Conservation (phyloP, 352 stramenopile species). For the Halophytophthora polymorphica region DNA sequence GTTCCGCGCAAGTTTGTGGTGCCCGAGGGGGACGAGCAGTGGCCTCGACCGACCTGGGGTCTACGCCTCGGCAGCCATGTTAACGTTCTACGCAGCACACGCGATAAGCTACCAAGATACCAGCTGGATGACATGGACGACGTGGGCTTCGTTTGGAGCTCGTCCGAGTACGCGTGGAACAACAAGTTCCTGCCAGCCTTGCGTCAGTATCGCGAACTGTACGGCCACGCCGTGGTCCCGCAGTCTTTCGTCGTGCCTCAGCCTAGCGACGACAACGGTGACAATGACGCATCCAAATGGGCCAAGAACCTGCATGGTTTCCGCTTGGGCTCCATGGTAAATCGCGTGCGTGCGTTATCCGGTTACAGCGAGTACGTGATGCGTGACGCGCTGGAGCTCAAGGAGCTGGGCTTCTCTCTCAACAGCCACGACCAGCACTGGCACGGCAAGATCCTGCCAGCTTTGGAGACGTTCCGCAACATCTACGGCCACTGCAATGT, state of each 20-base stretch:
- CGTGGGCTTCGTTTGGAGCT: conserved; percentile 42
- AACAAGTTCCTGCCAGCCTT: conserved; percentile 37
- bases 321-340: conserved; percentile 42
- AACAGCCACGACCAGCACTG: conserved; percentile 46
- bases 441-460: conserved; percentile 45
- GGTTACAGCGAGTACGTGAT: conserved; percentile 30
- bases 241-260: conserved; percentile 36
- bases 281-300: conserved; percentile 17
- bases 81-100: conserved; percentile 27
- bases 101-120: conserved; percentile 16
- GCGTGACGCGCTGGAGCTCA: conserved; percentile 29
- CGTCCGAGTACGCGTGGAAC: conserved; percentile 33
- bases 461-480: conserved; percentile 36
- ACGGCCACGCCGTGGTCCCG: conserved; percentile 38
- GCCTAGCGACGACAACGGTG: conserved; percentile 1
- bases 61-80: conserved; percentile 37
- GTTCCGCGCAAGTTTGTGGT: conserved; percentile 40
- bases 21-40: conserved; percentile 19
- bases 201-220: conserved; percentile 27
- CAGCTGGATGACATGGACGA: conserved; percentile 32
- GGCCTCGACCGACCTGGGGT: conserved; percentile 34
- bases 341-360: conserved; percentile 36
- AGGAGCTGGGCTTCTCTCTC: conserved; percentile 48
- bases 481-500: conserved; percentile 48
- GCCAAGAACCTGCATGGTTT: conserved; percentile 28